These are phyloP conservation scores for Cladosporium phlei DNA, from an alignment of 2,329 filamentous ascomycete genomes.

Conservation along the genomic window DNA sequence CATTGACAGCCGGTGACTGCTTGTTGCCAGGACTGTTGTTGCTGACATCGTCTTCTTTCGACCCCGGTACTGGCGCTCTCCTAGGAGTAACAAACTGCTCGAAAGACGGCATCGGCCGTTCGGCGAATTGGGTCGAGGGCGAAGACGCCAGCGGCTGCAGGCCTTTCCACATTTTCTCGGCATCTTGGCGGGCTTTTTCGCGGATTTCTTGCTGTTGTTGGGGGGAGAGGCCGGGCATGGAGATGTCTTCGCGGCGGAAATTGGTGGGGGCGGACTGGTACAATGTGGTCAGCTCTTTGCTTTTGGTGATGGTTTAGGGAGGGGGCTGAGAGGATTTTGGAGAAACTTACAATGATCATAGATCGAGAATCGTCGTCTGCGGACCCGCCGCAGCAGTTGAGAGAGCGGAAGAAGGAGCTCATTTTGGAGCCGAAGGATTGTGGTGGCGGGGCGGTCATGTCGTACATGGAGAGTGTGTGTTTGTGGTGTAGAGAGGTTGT, in stretches of 20 bases:
- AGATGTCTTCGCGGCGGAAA: conserved; percentile 32
- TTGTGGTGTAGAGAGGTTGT: background rate
- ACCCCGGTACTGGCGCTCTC: conserved; percentile 17
- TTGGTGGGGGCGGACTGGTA: conserved; percentile 29
- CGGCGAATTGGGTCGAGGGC: conserved; percentile 26
- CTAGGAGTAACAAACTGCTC: conserved; percentile 28
- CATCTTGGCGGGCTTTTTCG: conserved; percentile 29
- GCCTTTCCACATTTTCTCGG: conserved; percentile 25
- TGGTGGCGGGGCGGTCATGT: background rate
- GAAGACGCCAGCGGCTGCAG: conserved; percentile 29
- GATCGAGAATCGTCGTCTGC: conserved; percentile 6
- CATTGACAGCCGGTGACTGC: background rate
- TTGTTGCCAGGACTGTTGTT: background rate
- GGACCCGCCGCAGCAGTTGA: conserved; percentile 15
- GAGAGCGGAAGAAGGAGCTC: conserved; percentile 11
- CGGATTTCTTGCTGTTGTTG: conserved; percentile 27
- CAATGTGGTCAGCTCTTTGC: background rate
- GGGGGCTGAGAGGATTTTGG: background rate
- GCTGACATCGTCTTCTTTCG: too few relatives aligned
- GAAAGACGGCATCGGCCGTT: conserved; percentile 21
- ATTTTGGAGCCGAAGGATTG: conserved; percentile 5
- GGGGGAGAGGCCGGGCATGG: conserved; percentile 26
- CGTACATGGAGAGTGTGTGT: background rate
- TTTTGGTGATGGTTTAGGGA: background rate
- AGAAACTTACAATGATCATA: conserved; percentile 5